Conservation (phyloP, 208 protist species). For the Tritrichomonas musculus region DNA sequence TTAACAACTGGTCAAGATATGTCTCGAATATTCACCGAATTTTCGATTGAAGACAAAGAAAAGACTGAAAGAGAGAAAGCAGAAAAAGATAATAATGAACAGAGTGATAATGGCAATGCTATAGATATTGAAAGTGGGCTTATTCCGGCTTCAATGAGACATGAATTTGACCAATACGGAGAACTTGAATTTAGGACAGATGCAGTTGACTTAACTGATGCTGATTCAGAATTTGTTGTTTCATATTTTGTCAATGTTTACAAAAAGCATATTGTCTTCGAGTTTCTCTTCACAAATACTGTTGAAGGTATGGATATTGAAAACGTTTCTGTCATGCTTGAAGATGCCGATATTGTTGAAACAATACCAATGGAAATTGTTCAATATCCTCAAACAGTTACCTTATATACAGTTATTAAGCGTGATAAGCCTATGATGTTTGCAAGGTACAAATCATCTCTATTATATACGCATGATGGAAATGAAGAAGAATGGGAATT, state of each 20-base stretch:
- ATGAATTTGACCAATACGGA: not conserved
- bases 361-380: not conserved
- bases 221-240: not conserved
- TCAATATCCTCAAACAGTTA: not conserved
- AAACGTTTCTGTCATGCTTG: not conserved
- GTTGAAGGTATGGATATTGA: not conserved
- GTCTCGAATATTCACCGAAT: not conserved
- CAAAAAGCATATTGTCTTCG: not conserved
- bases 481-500: not conserved
- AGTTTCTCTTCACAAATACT: not conserved
- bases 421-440: not conserved
- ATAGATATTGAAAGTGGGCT: not conserved
- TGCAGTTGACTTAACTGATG: not conserved
- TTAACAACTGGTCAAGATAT: not conserved
- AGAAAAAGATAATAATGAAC: not conserved
- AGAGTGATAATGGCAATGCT: not conserved
- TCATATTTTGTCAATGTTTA: constrained; percentile 17
- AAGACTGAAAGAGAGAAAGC: not conserved
- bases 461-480: not conserved
- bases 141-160: not conserved
- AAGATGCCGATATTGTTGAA: not conserved
- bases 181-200: not conserved
- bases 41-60: not conserved
- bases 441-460: not conserved
- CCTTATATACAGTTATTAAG: not conserved